Evolutionary conservation across 495 filamentous ascomycete genomes (phyloP).

Genomic region (Neurospora discreta): DNA sequence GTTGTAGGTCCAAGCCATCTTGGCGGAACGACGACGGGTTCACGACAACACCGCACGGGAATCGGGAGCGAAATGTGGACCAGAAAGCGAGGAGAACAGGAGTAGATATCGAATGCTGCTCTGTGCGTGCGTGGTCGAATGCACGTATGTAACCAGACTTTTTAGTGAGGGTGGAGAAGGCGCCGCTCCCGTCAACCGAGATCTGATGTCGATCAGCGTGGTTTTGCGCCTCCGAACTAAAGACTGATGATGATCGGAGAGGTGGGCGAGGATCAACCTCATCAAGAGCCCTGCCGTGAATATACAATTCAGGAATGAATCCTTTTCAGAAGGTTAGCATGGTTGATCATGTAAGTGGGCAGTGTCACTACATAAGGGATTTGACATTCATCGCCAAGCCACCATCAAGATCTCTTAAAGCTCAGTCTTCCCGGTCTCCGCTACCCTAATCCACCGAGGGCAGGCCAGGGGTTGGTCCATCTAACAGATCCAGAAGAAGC

Average conservation of each 20-base stretch:
- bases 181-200: background rate
- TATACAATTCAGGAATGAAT: background rate
- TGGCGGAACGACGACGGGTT: background rate
- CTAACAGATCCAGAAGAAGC: background rate
- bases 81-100: background rate
- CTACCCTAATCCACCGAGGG: background rate
- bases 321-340: background rate
- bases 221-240: background rate
- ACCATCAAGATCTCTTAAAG: background rate
- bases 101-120: background rate
- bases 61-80: background rate
- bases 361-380: background rate
- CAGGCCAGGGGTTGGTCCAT: background rate
- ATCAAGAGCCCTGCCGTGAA: background rate
- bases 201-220: background rate
- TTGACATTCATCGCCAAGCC: background rate
- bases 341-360: background rate
- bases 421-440: background rate
- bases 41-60: background rate
- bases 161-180: background rate
- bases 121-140: background rate
- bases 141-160: background rate
- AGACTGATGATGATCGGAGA: background rate
- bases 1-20: conserved; percentile 34
- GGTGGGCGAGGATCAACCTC: background rate